Base-by-base conservation (phyloP, 768 basidiomycete genomes). In the Suillus variegatus region DNA sequence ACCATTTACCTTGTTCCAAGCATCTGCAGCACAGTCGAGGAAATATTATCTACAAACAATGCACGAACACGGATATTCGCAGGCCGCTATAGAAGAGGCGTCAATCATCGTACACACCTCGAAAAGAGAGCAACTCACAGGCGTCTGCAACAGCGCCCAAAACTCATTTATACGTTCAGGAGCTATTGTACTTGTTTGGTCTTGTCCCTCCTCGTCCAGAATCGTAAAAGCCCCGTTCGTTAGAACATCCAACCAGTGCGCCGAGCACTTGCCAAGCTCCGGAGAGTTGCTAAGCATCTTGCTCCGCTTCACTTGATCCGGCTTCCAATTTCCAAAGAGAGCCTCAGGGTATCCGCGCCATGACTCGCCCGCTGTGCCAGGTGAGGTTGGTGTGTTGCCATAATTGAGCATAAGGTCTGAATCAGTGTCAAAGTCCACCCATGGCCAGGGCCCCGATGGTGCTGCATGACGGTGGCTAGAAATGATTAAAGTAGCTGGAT, bases 251-350 rank as follows among this genome's bases (percentile, higher is more conserved):
- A 73, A 67, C 43, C 56, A 69, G 60, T 76, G 68, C 60, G 76
- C 67, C 4, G 43, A 32, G 52, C 70, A 77, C 18, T 7, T 4
- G 1, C 68, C 64, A 43, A 65, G 38, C 14, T 64, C 62, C 13
- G 63, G 22, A 46, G 68, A 73, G 12, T 67, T 76, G 32, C 61
- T 63, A 5, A 67, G 25, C 22, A 80, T 76, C 56, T 67, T 69
- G 58, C 76, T 74, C 54, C 71, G 68, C 25, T 61, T 51, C 32
- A 77, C 73, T 60, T 85, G 84, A 3, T 70, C 69, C 1, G 68
- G 71, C 0, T 82, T 83, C 85, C 85, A 85, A 66, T 85, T 85
- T 0, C 82, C 80, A 69, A 81, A 86, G 7, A 80, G 70, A 1
- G 79, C 76, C 63, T 82, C 78, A 0, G 84, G 83, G 69, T 85